Conservation (phyloP, 2,329 filamentous ascomycete species). For the Trichoderma atrobrunneum region DNA sequence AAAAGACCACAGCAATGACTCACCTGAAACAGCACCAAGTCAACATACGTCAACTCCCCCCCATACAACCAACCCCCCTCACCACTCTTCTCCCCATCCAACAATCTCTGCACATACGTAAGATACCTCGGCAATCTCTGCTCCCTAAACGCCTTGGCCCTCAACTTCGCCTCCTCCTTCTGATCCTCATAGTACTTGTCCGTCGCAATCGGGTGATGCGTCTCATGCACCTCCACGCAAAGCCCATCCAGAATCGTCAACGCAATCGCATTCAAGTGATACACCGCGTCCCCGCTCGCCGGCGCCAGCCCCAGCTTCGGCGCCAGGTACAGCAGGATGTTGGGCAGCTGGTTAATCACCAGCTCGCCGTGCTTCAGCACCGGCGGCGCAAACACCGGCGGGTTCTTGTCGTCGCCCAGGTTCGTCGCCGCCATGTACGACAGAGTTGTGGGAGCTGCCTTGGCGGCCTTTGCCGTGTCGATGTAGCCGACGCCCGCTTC, state of each 20-base stretch:
- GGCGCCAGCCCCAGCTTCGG: constrained; percentile 56
- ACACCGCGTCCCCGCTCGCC: constrained; percentile 43
- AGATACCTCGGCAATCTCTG: constrained; percentile 70
- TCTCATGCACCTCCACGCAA: constrained; percentile 70
- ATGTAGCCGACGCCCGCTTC: constrained; percentile 62
- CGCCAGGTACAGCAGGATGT: constrained; percentile 70
- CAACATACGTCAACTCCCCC: constrained; percentile 64
- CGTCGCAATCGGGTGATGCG: constrained; percentile 66
- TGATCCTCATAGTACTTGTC: constrained; percentile 71
- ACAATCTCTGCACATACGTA: constrained; percentile 64
- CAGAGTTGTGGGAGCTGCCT: constrained; percentile 51
- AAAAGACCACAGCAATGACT: constrained; percentile 19
- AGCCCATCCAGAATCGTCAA: constrained; percentile 70
- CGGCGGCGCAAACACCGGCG: constrained; percentile 65
- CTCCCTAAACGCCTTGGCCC: constrained; percentile 55
- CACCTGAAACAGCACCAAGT: constrained; percentile 71
- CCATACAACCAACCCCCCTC: constrained; percentile 66
- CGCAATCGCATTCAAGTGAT: constrained; percentile 59
- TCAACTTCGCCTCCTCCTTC: constrained; percentile 61
- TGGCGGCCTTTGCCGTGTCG: constrained; percentile 45
- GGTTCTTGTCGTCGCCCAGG: constrained; percentile 54
- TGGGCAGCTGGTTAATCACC: constrained; percentile 66
- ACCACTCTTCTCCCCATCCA: constrained; percentile 53
- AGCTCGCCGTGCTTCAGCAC: constrained; percentile 62
- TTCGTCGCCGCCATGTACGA: constrained; percentile 45